Base-by-base conservation (phyloP, 2,329 filamentous ascomycete genomes). In the Fusarium sp. region DNA sequence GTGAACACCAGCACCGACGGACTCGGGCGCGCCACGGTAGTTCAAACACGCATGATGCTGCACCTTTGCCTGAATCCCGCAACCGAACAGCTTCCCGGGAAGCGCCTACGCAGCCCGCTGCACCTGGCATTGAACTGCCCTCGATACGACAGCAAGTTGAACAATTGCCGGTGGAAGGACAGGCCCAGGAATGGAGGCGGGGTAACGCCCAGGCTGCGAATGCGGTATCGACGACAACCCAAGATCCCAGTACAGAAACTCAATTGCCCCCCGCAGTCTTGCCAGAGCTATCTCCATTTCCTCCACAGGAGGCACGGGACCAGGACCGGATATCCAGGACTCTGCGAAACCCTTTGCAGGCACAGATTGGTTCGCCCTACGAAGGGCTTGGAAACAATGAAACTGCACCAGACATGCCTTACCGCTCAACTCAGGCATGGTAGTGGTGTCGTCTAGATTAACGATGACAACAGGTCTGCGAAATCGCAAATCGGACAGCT, bases 1-100 rank as follows among this genome's bases (percentile, higher is more conserved):
- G 57, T 32, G 75, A 76, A 50, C 72, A 72, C 40, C 74, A 77
- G 53, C 74, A 77, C 48, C 76, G 77, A 43, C 70, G 77, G 48
- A 77, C 72, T 49, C 71, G 77, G 54, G 72, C 74, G 20, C 75
- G 76, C 25, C 74, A 74, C 43, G 69, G 63, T 51, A 66, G 63
- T 32, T 53, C 65, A 7, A 55, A 59, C n/a, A 30, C 60, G 18
- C 63, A 55, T 45, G 54, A 65, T 32, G 20, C 48, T 42, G 34
- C 40, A 20, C 23, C 50, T 16, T 45, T 48, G 9, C 40, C 56
- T 16, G 60, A 71, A 43, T 43, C 28, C 27, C 64, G 45, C 21
- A 57, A 20, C 34, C 61, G 23, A 41, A 40, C 30, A 47, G 57
- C 27, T 32, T 49, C 59, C 10, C 34, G 34, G 5, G 48, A 68